Evolutionary conservation across 2,329 filamentous ascomycete species (phyloP).

Genomic region (Bertia moriformis): DNA sequence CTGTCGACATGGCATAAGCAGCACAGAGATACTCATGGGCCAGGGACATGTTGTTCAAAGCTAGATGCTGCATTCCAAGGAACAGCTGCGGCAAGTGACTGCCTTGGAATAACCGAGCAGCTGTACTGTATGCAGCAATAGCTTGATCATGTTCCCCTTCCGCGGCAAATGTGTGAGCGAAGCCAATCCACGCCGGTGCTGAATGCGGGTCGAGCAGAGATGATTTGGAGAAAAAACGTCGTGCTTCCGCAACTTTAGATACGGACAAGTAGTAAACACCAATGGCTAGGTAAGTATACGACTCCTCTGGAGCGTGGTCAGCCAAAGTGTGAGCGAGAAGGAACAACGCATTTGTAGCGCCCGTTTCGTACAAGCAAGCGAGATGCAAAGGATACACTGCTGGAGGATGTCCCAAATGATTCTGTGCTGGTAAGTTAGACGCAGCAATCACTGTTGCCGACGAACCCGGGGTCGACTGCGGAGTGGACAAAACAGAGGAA

Average conservation of each 20-base stretch:
- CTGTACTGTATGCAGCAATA: conserved; percentile 56
- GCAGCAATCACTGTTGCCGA: too few relatives aligned
- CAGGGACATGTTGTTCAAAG: conserved; percentile 48
- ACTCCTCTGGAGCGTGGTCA: conserved; percentile 47
- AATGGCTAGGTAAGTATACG: conserved; percentile 55
- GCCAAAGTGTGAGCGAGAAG: conserved; percentile 52
- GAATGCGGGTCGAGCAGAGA: conserved; percentile 56
- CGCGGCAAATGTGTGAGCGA: conserved; percentile 58
- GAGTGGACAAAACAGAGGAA: not conserved
- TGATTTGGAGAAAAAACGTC: conserved; percentile 56
- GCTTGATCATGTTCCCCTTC: conserved; percentile 61
- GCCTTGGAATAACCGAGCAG: conserved; percentile 55
- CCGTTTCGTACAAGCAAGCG: conserved; percentile 48
- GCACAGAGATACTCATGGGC: conserved; percentile 52
- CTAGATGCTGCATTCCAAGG: conserved; percentile 58
- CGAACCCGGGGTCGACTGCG: not conserved
- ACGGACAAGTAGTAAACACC: conserved; percentile 55
- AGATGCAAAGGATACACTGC: conserved; percentile 49
- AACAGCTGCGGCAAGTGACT: conserved; percentile 57
- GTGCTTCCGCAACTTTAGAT: conserved; percentile 48
- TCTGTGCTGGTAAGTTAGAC: not conserved
- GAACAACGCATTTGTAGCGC: conserved; percentile 48
- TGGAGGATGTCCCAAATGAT: not conserved
- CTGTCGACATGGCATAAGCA: conserved; percentile 38
- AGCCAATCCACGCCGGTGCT: conserved; percentile 58